Base-by-base conservation (phyloP, 2,329 filamentous ascomycete species). In the Diaporthe sp. region DNA sequence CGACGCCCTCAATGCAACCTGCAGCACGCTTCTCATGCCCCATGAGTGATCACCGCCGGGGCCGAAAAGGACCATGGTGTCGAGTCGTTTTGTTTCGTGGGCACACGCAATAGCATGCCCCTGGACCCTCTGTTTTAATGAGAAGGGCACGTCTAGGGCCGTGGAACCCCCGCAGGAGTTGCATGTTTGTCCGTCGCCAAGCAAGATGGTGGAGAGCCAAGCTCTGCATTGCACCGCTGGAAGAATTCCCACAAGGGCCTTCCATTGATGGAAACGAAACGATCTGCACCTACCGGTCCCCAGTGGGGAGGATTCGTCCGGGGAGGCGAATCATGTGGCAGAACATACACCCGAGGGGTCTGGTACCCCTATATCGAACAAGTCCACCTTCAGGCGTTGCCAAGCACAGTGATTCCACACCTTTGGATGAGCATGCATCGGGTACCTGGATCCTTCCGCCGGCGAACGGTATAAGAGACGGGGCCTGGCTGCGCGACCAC, bases 41-140 rank as follows among this genome's bases (percentile, higher is more conserved):
- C 25, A 42, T 9, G 22, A 42, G n/a, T 49, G 22, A 42, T 34
- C 47, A 37, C 47, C 65, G 34, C 49, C 65, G 49, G 47, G 22
- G n/a, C 65, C 31, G 22, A 42, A 25, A 17, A 25, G 28, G 25
- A 47, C 47, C 15, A 68, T 53, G 22, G 39, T 37, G 47, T 55
- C n/a, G 49, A 70, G 7, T 55, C 49, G 49, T 42, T 55, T 51
- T 53, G 63, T 70, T 55, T 70, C 65, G 65, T 42, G 49, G 49
- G 51, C 25, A 55, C 65, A 55, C 34, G 34, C 65, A 70, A 55
- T 42, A 49, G 49, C 34, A 55, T 53, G 65, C 65, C 65, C 49
- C 65, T 70, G 65, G 65, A 55, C 49, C 47, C 49, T 70, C 65
- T 70, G 65, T 42, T 70, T 70, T 70, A 70, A 70, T 70, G 63